These are phyloP conservation scores for Sanguinoderma infundibulare DNA, from an alignment of 1,284 basidiomycete species.

Conservation along the genomic window DNA sequence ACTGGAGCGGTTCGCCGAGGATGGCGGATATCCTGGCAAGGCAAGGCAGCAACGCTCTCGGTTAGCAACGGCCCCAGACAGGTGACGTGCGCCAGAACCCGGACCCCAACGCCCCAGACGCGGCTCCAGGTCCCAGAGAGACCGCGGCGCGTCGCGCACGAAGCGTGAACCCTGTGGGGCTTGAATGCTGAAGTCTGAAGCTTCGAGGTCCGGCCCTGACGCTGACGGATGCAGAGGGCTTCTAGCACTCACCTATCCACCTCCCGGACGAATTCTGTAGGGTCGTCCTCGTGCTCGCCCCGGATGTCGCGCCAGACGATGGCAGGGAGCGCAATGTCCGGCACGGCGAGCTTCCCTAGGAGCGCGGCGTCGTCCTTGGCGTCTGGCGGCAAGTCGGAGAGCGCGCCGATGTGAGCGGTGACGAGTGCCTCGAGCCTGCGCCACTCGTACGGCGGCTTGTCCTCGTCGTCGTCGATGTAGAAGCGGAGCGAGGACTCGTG, in stretches of 20 bases:
- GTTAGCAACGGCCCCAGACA: not conserved
- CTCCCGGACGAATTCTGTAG: conserved; percentile 22
- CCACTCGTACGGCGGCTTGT: conserved; percentile 4
- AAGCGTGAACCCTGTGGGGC: not conserved
- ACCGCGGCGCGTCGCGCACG: not conserved
- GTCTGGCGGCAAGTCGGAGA: not conserved
- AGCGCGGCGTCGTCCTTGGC: too few species aligned
- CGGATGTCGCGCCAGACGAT: conserved; percentile 32
- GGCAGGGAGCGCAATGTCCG: conserved; percentile 23
- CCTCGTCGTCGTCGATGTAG: conserved; percentile 27
- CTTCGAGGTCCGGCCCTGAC: not conserved
- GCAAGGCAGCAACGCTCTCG: not conserved
- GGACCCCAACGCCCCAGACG: not conserved
- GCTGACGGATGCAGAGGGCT: conserved; percentile 8
- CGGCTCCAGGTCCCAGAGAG: not conserved
- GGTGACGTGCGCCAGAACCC: not conserved
- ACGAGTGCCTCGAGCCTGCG: conserved; percentile 17
- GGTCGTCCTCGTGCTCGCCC: conserved; percentile 25
- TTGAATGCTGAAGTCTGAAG: not conserved
- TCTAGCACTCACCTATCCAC: conserved; percentile 24
- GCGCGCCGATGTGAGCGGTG: conserved; percentile 9
- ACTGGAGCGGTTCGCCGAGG: not conserved
- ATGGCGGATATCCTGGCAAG: not conserved
- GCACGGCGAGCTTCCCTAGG: conserved; percentile 19
- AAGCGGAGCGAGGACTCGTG: conserved; percentile 26